A percentile compares a stretch with the other conserved stretches of the same genome.
phyloP scores from a whole-genome alignment of 164 flowering plant genomes.

The Nymphaea colorata region DNA sequence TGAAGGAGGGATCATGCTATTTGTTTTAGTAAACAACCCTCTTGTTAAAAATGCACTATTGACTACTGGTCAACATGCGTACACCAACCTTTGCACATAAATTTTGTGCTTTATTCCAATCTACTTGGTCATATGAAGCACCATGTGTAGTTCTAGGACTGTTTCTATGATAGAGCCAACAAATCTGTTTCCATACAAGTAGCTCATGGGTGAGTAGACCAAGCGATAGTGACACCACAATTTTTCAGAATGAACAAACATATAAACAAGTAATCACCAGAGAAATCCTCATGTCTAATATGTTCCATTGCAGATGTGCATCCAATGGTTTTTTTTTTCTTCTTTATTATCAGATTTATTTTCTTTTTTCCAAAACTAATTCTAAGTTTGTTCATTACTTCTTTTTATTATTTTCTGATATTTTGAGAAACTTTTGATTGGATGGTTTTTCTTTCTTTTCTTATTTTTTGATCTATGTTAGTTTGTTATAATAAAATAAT shows the following conservation, averaged over 20 bases:
- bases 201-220: constrained; percentile 25
- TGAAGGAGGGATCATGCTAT: background rate
- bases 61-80: constrained; percentile 4
- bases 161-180: constrained; percentile 33
- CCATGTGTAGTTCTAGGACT: constrained; percentile 24
- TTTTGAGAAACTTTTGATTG: too few species aligned
- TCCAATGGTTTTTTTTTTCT: background rate
- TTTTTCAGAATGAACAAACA: constrained; percentile 10
- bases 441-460: too few species aligned
- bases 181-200: constrained; percentile 32
- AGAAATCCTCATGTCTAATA: background rate
- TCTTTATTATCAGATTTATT: too few species aligned
- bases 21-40: too few species aligned
- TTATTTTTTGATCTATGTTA: too few species aligned
- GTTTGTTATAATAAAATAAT: too few species aligned
- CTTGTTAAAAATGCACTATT: background rate
- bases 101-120: constrained; percentile 38
- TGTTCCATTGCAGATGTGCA: background rate
- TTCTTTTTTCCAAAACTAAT: too few species aligned
- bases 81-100: constrained; percentile 25
- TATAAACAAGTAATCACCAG: background rate
- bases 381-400: too few species aligned
- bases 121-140: constrained; percentile 27
- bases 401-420: too few species aligned
- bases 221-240: constrained; percentile 26